Evolutionary conservation across 73 alveolate species (phyloP), one percentile per base, ranked within the genome.

Genomic region (Diophrys appendiculata): DNA sequence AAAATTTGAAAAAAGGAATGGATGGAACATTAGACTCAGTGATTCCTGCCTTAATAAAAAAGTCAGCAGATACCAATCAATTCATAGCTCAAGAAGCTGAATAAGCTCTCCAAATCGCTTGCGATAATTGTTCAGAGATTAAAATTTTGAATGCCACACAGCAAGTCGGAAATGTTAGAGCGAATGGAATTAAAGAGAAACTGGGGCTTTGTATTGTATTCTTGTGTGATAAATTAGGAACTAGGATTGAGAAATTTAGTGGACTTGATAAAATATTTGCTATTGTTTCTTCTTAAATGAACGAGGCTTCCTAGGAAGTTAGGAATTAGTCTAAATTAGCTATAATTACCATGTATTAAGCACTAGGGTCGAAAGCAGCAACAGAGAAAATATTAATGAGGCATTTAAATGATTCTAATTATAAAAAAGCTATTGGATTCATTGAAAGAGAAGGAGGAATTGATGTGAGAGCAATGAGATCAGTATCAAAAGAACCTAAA

Each of bases 21-120:
- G 90, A 82, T 26, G 26, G 67, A 27, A 14, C 29, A 13, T 22
- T 74, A 1, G 90, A 82, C 31, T 25, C 33, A 1, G 53, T 69
- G 1, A 53, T 82, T 52, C 90, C 90, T 33, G 78, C 90, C 11
- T 29, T 82, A 13, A 25, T 82, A 0, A 82, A 64, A 34, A 82
- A 82, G 70, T 80, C 84, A 5, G 90, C 90, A n/a, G 90, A 82
- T 30, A 82, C 90, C 29, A 82, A 82, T 69, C 52, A 54, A 22
- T 82, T 82, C 34, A 73, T 82, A 29, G 78, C 83, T 8, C 80
- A 73, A 28, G 77, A 73, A 28, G 90, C 90, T 2, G 90, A 82
- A 31, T 31, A 77, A 23, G 69, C 83, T 0, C 13, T 82, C 1
- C 53, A 71, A 1, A 31, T 64, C 13, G 53, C 70, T 11, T 82